Evolutionary conservation across 163 green algal genomes (phyloP).

Genomic region (Prototheca cutis): DNA sequence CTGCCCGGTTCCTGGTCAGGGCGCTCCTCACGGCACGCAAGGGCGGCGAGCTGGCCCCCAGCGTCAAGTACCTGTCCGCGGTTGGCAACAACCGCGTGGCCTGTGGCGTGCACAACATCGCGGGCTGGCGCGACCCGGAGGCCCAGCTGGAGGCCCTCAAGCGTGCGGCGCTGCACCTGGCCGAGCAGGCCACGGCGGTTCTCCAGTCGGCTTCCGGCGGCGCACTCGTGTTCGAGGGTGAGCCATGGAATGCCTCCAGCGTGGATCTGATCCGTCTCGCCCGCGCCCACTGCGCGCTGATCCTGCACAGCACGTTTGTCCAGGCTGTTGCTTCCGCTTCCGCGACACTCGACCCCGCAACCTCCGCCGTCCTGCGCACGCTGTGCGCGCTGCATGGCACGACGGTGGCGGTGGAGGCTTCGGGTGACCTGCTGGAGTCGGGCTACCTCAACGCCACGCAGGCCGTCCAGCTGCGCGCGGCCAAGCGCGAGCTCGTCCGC

Average conservation of each 20-base stretch:
- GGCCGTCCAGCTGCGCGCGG: conserved; percentile 25
- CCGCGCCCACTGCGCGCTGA: conserved; percentile 47
- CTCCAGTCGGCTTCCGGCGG: conserved; percentile 17
- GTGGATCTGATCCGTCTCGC: conserved; percentile 51
- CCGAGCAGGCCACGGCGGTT: conserved; percentile 19
- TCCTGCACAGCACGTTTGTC: conserved; percentile 51
- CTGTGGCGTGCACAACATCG: conserved; percentile 10
- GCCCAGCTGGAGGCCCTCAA: conserved; percentile 30
- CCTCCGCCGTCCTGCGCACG: conserved; percentile 38
- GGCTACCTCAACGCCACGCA: conserved; percentile 53
- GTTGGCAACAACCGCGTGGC: conserved; percentile 1
- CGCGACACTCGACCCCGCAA: conserved; percentile 11
- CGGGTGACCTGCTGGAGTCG: conserved; percentile 57
- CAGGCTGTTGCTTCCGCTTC: conserved; percentile 14
- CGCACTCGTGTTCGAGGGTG: conserved; percentile 53
- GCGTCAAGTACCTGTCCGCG: conserved; percentile 37
- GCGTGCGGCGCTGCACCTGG: conserved; percentile 33
- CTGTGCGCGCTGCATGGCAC: conserved; percentile 58
- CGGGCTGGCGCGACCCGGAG: conserved; percentile 23
- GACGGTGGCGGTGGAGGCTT: conserved; percentile 30
- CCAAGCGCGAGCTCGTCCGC: conserved; percentile 31
- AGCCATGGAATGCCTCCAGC: conserved; percentile 60
- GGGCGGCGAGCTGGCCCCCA: conserved; percentile 24
- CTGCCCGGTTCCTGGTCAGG: conserved; percentile 67
- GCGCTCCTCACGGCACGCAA: conserved; percentile 24